phyloP scores from a whole-genome alignment of 176 grass and related monocot species.

The Melocanna baccifera region DNA sequence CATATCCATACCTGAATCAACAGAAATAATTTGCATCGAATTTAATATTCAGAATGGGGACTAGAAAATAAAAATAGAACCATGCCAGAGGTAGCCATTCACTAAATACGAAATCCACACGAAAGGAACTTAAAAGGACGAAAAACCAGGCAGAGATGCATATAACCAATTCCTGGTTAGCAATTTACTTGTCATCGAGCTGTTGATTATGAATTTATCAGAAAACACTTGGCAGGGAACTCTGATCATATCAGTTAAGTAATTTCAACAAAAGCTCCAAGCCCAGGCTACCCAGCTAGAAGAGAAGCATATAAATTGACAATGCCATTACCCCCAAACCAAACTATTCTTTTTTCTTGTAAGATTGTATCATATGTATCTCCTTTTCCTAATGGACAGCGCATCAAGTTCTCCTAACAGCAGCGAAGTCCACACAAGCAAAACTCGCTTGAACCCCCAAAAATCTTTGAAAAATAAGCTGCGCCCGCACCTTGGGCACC shows the following conservation, averaged over 20 bases:
- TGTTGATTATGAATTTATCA: not conserved
- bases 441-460: too few species aligned
- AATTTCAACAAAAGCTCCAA: not conserved
- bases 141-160: not conserved
- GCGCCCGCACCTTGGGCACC: not conserved
- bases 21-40: not conserved
- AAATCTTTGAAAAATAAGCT: not conserved
- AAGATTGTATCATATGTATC: not conserved
- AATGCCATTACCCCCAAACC: not conserved
- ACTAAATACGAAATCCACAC: not conserved
- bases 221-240: not conserved
- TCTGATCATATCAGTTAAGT: not conserved
- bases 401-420: not conserved
- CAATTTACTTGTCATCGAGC: not conserved
- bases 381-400: not conserved
- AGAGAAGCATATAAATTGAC: not conserved
- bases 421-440: not conserved
- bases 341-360: not conserved
- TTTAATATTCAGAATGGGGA: not conserved
- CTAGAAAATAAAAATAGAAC: not conserved
- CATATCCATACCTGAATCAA: slow-evolving; percentile 7
- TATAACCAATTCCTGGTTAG: not conserved
- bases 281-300: not conserved
- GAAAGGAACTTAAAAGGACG: not conserved
- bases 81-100: not conserved